A percentile compares a stretch with the other conserved stretches of the same genome.
Conservation (phyloP, 2,329 filamentous ascomycete species). For the Fonsecaea nubica region DNA sequence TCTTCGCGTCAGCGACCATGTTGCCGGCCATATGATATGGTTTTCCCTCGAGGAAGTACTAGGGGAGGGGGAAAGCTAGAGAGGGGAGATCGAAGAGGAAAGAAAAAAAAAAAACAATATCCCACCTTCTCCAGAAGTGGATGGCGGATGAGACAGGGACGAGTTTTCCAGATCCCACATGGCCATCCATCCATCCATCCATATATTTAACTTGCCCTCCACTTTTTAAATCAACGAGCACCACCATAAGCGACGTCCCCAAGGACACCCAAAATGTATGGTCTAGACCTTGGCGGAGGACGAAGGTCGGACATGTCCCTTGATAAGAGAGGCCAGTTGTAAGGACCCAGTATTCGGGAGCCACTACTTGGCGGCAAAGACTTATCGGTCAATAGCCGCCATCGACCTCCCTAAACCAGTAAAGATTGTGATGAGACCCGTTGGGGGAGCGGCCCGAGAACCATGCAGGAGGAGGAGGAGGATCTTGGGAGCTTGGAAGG, state of each 20-base stretch:
- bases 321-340: background rate
- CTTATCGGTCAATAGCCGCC: conserved; percentile 4
- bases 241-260: too few relatives aligned
- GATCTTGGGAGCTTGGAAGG: too few relatives aligned
- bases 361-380: background rate
- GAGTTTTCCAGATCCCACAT: background rate
- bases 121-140: background rate
- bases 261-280: too few relatives aligned
- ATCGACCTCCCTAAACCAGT: conserved; percentile 8
- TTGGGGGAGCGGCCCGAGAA: background rate
- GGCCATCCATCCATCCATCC: background rate
- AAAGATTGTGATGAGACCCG: background rate
- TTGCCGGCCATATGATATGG: background rate
- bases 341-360: background rate
- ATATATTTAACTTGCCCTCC: too few relatives aligned
- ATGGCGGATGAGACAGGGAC: too few relatives aligned
- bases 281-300: too few relatives aligned
- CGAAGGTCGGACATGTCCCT: background rate
- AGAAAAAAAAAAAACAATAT: background rate
- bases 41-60: background rate
- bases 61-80: too few relatives aligned
- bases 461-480: background rate
- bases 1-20: background rate
- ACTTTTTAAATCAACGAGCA: too few relatives aligned
- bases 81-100: background rate